Conservation (phyloP, 2,329 filamentous ascomycete genomes). For the Pseudocercospora cruenta region DNA sequence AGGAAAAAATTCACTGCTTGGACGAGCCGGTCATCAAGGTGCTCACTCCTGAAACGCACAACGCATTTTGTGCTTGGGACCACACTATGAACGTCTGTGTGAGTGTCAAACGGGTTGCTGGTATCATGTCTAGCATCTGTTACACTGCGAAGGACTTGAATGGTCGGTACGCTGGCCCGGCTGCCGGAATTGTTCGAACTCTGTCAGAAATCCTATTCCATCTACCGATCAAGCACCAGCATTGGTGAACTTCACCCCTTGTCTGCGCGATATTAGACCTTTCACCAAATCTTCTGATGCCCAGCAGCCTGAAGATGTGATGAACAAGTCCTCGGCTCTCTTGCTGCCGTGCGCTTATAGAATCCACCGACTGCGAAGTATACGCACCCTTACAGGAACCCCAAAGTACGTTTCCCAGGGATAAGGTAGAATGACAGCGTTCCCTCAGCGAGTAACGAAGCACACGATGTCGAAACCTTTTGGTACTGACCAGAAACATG, state of each 20-base stretch:
- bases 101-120: not conserved
- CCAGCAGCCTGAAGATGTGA: not conserved
- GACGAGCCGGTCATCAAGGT: slow-evolving; percentile 1
- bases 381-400: not conserved
- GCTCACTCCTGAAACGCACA: not conserved
- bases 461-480: not conserved
- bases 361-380: too few relatives aligned
- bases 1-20: not conserved
- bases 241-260: not conserved
- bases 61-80: not conserved
- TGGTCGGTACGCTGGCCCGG: not conserved
- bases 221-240: not conserved
- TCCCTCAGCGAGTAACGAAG: not conserved
- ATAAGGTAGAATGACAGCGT: not conserved
- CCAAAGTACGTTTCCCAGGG: too few relatives aligned
- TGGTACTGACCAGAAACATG: too few relatives aligned
- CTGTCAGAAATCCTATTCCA: not conserved
- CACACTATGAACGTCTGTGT: not conserved
- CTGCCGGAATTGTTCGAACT: not conserved
- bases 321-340: not conserved
- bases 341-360: too few relatives aligned
- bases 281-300: not conserved
- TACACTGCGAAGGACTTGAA: not conserved
- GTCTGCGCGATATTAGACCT: not conserved
- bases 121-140: not conserved